Base-by-base conservation (phyloP, 2,329 filamentous ascomycete species). In the Xylariaceae sp. region DNA sequence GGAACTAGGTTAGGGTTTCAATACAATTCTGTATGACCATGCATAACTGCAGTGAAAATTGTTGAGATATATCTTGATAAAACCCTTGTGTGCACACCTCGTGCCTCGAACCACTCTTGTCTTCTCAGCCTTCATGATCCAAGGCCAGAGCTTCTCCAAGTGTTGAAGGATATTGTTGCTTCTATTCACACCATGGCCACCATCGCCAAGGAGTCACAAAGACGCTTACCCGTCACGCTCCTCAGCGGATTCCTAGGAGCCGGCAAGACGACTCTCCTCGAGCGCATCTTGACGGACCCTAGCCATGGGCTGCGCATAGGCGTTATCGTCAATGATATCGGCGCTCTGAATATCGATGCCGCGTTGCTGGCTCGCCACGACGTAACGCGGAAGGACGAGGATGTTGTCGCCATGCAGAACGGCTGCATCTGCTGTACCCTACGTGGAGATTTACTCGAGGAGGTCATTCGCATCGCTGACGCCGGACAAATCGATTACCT, bases 351-450 rank as follows among this genome's bases (percentile, higher is more conserved):
- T 58, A 81, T 88, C 58, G 84, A 88, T 51, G 84, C 83, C 0
- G 75, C 81, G 5, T 70, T 86, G 0, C 81, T 87, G 42, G 78
- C 78, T 14, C 73, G 80, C 1, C 77, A 83, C 60, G 76, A 75
- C 19, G 68, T 86, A 34, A 80, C 78, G 28, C 61, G 65, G 2
- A 77, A 80, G 57, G 72, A 84, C 38, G 83, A 87, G 57, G 85
- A 87, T 56, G 75, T 88, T 31, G 81, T 88, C 14, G 80, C 84
- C 10, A 75, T 89, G 49, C 84, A 88, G 61, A 89, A 88, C 55
- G 85, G 87, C 10, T 90, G 87, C 58, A 90, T 90, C 61, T 90
- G 87, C 73, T 90, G 87, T 60, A 90, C 86, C 0, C 74, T 90
- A 0, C 82, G 87, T 3, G 86, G 86, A 1, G 87, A 90, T 50